phyloP scores from a whole-genome alignment of 2,329 filamentous ascomycete genomes.

The Coniochaeta hoffmannii region DNA sequence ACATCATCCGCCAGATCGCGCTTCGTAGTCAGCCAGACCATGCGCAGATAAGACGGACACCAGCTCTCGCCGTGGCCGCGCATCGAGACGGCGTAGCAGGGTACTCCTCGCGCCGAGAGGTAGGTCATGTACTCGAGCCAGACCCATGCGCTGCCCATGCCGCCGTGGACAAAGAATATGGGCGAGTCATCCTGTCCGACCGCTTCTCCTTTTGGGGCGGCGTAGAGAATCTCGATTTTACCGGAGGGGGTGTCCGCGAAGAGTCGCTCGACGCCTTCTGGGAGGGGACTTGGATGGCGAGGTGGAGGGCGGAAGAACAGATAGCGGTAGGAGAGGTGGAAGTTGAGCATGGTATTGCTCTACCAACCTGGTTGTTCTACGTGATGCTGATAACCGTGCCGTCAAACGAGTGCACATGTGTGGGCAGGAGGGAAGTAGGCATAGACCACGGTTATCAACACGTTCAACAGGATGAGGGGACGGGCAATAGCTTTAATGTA shows the following conservation, averaged over 20 bases:
- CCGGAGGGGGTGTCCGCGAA: conserved; percentile 37
- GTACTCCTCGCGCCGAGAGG: conserved; percentile 34
- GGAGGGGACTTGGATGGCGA: conserved; percentile 21
- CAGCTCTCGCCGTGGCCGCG: conserved; percentile 46
- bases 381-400: background rate
- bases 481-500: background rate
- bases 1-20: conserved; percentile 35
- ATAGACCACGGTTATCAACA: background rate
- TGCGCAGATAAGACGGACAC: conserved; percentile 38
- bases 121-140: conserved; percentile 45
- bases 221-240: conserved; percentile 40
- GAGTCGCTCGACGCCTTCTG: conserved; percentile 31
- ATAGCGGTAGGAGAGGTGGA: conserved; percentile 23
- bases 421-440: background rate
- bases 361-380: background rate
- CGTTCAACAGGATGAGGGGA: background rate
- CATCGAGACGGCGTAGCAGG: conserved; percentile 44
- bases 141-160: conserved; percentile 44
- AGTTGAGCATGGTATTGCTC: conserved; percentile 12
- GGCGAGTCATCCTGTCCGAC: conserved; percentile 19
- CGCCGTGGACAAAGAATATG: conserved; percentile 46
- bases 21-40: conserved; percentile 38
- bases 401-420: background rate
- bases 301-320: conserved; percentile 22
- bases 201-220: conserved; percentile 18